Percentiles rank a stretch among this genome's conserved stretches.
phyloP scores from a whole-genome alignment of 768 basidiomycete species.

The Termitomyces sp. region DNA sequence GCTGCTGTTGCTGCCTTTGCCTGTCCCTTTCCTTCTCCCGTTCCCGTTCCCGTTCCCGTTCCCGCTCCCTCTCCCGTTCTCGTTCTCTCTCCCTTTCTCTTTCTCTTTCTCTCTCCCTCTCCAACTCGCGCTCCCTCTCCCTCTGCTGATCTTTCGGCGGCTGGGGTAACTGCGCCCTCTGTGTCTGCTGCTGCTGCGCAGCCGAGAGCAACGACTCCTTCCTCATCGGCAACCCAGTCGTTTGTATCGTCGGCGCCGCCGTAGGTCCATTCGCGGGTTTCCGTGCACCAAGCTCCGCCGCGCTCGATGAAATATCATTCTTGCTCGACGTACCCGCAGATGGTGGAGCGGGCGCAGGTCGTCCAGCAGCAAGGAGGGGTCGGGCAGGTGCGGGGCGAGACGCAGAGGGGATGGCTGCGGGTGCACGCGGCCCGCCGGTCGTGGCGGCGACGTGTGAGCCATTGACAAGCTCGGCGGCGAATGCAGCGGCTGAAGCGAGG shows the following conservation, averaged over 20 bases:
- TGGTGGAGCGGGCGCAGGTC: conserved; percentile 49
- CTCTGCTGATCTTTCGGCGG: conserved; percentile 32
- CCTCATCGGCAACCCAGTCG: conserved; percentile 36
- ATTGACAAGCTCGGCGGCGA: conserved; percentile 62
- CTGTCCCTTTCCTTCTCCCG: conserved; percentile 26
- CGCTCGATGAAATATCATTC: conserved; percentile 53
- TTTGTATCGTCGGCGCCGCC: conserved; percentile 23
- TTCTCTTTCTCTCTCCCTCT: conserved; percentile 19
- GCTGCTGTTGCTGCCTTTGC: conserved; percentile 22
- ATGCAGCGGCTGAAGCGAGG: conserved; percentile 45
- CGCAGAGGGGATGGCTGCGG: conserved; percentile 34
- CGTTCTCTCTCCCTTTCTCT: conserved; percentile 25
- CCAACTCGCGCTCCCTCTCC: conserved; percentile 26
- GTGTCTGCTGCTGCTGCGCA: conserved; percentile 18
- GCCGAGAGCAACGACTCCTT: conserved; percentile 44
- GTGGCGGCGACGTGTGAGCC: conserved; percentile 41
- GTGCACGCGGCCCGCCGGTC: conserved; percentile 5
- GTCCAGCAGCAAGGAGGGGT: conserved; percentile 56
- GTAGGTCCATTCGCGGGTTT: conserved; percentile 56
- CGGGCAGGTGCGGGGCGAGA: conserved; percentile 68
- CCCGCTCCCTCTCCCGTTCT: conserved; percentile 15
- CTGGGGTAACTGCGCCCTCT: conserved; percentile 12
- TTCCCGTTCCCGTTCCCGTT: conserved; percentile 20
- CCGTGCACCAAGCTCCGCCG: conserved; percentile 64
- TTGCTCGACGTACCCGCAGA: conserved; percentile 21